phyloP scores from a whole-genome alignment of 176 grass and related monocot species.

The Juncus inflexus region DNA sequence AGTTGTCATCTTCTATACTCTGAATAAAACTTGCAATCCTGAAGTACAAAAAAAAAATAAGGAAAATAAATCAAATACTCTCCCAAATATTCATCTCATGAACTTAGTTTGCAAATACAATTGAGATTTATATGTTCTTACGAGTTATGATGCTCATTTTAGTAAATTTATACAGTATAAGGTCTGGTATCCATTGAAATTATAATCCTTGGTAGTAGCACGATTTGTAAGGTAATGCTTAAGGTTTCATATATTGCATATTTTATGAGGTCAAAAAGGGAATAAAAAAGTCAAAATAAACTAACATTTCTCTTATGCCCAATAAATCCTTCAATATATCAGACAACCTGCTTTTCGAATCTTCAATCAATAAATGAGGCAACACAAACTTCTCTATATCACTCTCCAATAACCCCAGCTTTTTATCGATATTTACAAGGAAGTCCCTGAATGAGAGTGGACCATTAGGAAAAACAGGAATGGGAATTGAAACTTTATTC shows the following conservation, averaged over 20 bases:
- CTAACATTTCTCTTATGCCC: constrained; percentile 76
- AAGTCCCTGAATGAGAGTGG: constrained; percentile 37
- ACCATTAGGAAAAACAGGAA: constrained; percentile 7
- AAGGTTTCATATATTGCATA: background rate
- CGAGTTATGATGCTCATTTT: too few relatives aligned
- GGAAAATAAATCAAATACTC: background rate
- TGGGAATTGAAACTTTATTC: constrained; percentile 15
- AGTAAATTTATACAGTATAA: background rate
- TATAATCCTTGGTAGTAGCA: background rate
- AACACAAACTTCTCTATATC: constrained; percentile 59
- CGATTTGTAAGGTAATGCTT: constrained; percentile 1
- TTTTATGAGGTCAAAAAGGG: background rate
- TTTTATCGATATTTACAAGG: constrained; percentile 54
- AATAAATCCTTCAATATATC: constrained; percentile 64
- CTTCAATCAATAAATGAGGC: constrained; percentile 27
- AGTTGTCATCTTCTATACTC: constrained; percentile 28
- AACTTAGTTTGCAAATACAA: background rate
- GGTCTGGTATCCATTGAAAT: background rate
- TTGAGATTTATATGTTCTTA: too few relatives aligned
- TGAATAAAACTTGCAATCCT: constrained; percentile 60
- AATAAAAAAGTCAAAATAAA: constrained; percentile 8
- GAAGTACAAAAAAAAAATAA: constrained; percentile 30
- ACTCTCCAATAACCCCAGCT: constrained; percentile 49
- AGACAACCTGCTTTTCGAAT: constrained; percentile 38
- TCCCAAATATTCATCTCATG: constrained; percentile 4